Percentiles rank a stretch among this genome's conserved stretches.
phyloP scores from a whole-genome alignment of 306 rosid genomes.

The Rosa rugosa region DNA sequence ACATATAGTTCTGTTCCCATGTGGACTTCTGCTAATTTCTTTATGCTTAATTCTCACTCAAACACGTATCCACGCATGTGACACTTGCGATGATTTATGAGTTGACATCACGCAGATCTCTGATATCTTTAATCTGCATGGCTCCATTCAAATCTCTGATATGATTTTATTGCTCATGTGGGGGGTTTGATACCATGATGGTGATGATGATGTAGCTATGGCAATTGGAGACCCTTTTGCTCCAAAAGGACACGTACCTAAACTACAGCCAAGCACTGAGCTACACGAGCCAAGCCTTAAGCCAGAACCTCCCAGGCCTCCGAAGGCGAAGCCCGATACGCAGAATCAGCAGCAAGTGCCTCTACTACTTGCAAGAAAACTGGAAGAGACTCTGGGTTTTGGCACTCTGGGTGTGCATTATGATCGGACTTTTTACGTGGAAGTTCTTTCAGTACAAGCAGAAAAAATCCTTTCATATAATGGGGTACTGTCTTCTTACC shows the following conservation, averaged over 20 bases:
- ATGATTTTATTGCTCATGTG: conserved; percentile 19
- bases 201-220: conserved; percentile 64
- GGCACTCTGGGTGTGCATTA: conserved; percentile 62
- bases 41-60: conserved; percentile 17
- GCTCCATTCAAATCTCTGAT: conserved; percentile 20
- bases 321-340: conserved; percentile 69
- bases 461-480: conserved; percentile 52
- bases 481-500: conserved; percentile 88
- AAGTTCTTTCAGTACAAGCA: conserved; percentile 74
- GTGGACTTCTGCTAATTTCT: conserved; percentile 10
- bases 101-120: conserved; percentile 26
- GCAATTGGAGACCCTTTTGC: conserved; percentile 94
- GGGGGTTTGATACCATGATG: conserved; percentile 4
- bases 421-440: conserved; percentile 85
- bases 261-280: conserved; percentile 98
- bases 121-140: conserved; percentile 7
- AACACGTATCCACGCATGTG: conserved; percentile 27
- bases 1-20: conserved; percentile 12
- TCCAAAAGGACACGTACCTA: conserved; percentile 93
- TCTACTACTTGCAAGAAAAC: conserved; percentile 85
- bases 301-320: conserved; percentile 95
- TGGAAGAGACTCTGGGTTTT: conserved; percentile 95
- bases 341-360: conserved; percentile 56
- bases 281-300: conserved; percentile 97
- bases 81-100: conserved; percentile 18